Evolutionary conservation across 768 basidiomycete species (phyloP).

Genomic region (Leccinellum albellum): DNA sequence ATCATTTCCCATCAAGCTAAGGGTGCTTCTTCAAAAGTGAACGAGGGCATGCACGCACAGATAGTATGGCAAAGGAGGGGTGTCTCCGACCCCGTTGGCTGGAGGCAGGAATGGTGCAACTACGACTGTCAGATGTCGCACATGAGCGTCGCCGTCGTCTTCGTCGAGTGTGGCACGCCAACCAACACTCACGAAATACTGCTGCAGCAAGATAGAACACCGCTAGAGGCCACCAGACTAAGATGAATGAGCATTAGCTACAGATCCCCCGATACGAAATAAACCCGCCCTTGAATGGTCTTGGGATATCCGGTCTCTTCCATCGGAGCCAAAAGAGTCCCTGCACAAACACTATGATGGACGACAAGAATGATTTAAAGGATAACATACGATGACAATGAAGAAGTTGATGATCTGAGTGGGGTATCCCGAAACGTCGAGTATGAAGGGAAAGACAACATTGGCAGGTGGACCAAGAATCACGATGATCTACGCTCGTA

Average conservation of each 20-base stretch:
- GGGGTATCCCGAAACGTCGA: constrained; percentile 49
- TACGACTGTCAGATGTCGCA: constrained; percentile 36
- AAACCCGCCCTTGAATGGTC: constrained; percentile 51
- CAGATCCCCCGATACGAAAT: neutral
- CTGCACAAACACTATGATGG: constrained; percentile 20
- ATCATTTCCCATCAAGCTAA: constrained; percentile 8
- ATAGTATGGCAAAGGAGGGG: constrained; percentile 59
- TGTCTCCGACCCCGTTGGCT: constrained; percentile 52
- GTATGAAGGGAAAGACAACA: constrained; percentile 57
- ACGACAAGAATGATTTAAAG: constrained; percentile 25
- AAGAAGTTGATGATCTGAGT: constrained; percentile 53
- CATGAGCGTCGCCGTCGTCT: neutral
- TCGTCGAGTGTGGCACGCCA: constrained; percentile 2
- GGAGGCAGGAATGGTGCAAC: constrained; percentile 55
- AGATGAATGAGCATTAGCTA: constrained; percentile 1
- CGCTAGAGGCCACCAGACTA: constrained; percentile 55
- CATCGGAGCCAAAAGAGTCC: constrained; percentile 57
- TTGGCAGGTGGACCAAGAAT: constrained; percentile 50
- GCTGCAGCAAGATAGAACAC: constrained; percentile 52
- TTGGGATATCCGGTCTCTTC: constrained; percentile 41
- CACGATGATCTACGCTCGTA: constrained; percentile 39
- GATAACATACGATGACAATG: constrained; percentile 42
- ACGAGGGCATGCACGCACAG: constrained; percentile 26
- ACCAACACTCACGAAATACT: constrained; percentile 41
- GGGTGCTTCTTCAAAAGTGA: constrained; percentile 33